These are phyloP conservation scores for Cytospora mali DNA, from an alignment of 2,329 filamentous ascomycete species.

Conservation along the genomic window DNA sequence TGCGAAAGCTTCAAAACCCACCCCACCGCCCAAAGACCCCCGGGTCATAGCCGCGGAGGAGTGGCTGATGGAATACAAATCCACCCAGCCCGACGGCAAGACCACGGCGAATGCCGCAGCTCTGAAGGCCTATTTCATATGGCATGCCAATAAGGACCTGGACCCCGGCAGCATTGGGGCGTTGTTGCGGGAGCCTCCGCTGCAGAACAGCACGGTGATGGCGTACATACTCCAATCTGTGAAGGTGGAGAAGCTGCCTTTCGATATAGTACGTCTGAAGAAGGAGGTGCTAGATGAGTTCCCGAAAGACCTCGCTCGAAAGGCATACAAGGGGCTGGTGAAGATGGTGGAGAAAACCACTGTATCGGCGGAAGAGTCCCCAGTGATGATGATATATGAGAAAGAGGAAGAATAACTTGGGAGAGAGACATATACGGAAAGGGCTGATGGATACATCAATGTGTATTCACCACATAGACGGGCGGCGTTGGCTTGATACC, in stretches of 20 bases:
- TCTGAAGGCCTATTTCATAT: slow-evolving; percentile 65
- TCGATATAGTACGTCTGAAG: slow-evolving; percentile 48
- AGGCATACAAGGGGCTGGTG: slow-evolving; percentile 37
- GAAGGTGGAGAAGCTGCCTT: slow-evolving; percentile 52
- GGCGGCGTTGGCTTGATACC: slow-evolving; percentile 17
- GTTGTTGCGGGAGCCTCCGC: slow-evolving; percentile 62
- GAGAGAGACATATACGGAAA: not conserved
- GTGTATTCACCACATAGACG: not conserved
- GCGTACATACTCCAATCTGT: slow-evolving; percentile 63
- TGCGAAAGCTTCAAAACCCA: slow-evolving; percentile 22
- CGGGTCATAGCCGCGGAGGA: slow-evolving; percentile 49
- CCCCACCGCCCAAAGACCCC: slow-evolving; percentile 40
- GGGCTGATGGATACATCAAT: not conserved
- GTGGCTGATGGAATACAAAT: slow-evolving; percentile 42
- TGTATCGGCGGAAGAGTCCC: not conserved
- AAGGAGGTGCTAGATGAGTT: slow-evolving; percentile 47
- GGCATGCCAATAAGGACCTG: slow-evolving; percentile 58
- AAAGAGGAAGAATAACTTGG: not conserved
- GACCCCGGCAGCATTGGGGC: slow-evolving; percentile 52
- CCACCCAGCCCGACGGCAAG: slow-evolving; percentile 32
- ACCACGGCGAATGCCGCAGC: slow-evolving; percentile 36
- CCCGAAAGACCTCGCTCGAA: slow-evolving; percentile 29
- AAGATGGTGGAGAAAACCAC: slow-evolving; percentile 28
- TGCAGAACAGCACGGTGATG: slow-evolving; percentile 58
- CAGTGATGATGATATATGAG: not conserved